Evolutionary conservation across 345 rosid species (phyloP).

Genomic region (Geranium rotundifolium): DNA sequence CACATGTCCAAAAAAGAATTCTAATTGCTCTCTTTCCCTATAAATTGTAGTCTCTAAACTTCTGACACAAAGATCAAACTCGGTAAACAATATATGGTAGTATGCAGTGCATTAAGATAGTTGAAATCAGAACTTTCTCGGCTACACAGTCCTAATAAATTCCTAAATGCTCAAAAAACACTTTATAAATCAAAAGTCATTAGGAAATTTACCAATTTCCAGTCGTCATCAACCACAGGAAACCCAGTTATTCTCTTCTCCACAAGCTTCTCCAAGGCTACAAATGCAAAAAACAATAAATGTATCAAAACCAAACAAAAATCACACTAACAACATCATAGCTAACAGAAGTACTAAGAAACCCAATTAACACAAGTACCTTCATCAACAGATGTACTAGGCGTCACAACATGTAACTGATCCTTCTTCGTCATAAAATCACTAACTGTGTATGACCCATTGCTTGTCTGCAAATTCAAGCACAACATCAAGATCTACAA

Average conservation of each 20-base stretch:
- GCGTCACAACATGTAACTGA: constrained; percentile 53
- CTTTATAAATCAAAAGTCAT: too few species aligned
- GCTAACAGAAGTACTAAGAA: neutral
- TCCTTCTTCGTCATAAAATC: constrained; percentile 81
- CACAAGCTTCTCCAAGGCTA: constrained; percentile 74
- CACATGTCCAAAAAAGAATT: too few species aligned
- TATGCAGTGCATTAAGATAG: too few species aligned
- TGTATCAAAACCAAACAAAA: neutral
- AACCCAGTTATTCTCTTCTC: constrained; percentile 82
- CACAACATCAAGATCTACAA: neutral
- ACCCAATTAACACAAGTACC: constrained; percentile 25
- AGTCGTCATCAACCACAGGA: constrained; percentile 81
- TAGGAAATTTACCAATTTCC: constrained; percentile 90
- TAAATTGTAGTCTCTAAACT: too few species aligned
- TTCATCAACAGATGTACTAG: constrained; percentile 72
- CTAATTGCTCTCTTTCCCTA: too few species aligned
- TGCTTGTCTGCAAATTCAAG: constrained; percentile 30
- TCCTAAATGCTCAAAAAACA: too few species aligned
- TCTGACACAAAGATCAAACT: too few species aligned
- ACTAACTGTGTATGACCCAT: constrained; percentile 62
- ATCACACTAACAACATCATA: neutral
- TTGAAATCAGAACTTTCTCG: too few species aligned
- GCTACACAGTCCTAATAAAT: too few species aligned
- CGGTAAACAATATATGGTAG: too few species aligned
- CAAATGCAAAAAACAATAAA: constrained; percentile 1